phyloP scores from a whole-genome alignment of 768 basidiomycete genomes.

The Vararia minispora region DNA sequence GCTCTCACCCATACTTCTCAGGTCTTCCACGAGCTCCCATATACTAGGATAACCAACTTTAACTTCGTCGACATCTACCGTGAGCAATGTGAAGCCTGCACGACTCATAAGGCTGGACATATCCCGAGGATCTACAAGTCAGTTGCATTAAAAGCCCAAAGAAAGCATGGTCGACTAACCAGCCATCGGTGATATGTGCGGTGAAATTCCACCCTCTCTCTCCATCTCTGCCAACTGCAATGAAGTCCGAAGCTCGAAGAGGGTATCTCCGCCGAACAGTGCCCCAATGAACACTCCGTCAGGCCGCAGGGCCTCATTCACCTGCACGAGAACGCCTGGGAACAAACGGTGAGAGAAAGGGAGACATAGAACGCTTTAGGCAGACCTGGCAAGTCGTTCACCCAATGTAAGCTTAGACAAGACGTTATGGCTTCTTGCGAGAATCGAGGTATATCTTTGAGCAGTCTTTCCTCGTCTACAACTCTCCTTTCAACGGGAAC shows the following conservation, averaged over 20 bases:
- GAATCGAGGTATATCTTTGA: slow-evolving; percentile 49
- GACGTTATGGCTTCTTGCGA: slow-evolving; percentile 91
- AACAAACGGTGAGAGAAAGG: neutral
- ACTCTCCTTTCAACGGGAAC: slow-evolving; percentile 71
- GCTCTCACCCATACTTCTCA: slow-evolving; percentile 94
- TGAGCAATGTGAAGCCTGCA: slow-evolving; percentile 88
- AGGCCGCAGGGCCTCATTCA: slow-evolving; percentile 70
- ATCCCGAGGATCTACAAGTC: slow-evolving; percentile 68
- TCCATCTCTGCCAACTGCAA: slow-evolving; percentile 92
- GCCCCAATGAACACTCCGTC: slow-evolving; percentile 94
- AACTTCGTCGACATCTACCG: slow-evolving; percentile 93
- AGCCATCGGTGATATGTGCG: slow-evolving; percentile 95
- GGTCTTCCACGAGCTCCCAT: slow-evolving; percentile 90
- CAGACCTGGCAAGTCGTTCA: slow-evolving; percentile 89
- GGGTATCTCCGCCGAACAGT: slow-evolving; percentile 90
- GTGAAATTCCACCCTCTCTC: slow-evolving; percentile 93
- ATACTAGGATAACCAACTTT: slow-evolving; percentile 86
- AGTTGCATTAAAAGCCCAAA: neutral
- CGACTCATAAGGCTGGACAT: slow-evolving; percentile 86
- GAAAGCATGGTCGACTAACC: slow-evolving; percentile 33
- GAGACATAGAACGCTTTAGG: neutral
- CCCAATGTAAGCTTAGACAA: slow-evolving; percentile 90
- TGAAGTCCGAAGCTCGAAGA: slow-evolving; percentile 90
- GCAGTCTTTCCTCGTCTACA: slow-evolving; percentile 75
- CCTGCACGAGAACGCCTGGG: slow-evolving; percentile 75